Percentiles rank a stretch among this genome's conserved stretches.
These are phyloP conservation scores for Russula griseocarnosa DNA, from an alignment of 768 basidiomycete species.

Conservation along the genomic window DNA sequence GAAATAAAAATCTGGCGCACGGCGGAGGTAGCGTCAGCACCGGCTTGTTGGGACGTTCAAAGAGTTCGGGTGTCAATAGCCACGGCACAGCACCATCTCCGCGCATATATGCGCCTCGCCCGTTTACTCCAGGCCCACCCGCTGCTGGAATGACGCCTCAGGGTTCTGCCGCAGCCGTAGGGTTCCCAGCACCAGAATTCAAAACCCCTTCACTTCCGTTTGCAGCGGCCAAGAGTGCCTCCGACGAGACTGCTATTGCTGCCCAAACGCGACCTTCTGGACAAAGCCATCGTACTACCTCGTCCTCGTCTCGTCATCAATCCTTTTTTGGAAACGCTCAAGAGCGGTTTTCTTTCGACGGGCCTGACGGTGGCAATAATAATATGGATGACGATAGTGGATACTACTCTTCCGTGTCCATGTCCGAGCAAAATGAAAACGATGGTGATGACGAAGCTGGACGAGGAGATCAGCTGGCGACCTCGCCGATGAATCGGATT, in stretches of 20 bases:
- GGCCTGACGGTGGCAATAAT: neutral
- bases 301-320: neutral
- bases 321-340: constrained; percentile 6
- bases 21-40: neutral
- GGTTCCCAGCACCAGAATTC: constrained; percentile 9
- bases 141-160: neutral
- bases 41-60: neutral
- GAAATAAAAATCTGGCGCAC: neutral
- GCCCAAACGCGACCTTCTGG: neutral
- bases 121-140: constrained; percentile 10
- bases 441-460: constrained; percentile 4
- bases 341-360: constrained; percentile 10
- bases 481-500: neutral
- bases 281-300: neutral
- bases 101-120: constrained; percentile 26
- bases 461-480: neutral
- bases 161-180: neutral
- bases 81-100: neutral
- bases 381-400: constrained; percentile 23
- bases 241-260: neutral
- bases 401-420: constrained; percentile 17
- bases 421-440: constrained; percentile 10
- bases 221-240: neutral
- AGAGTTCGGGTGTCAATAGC: neutral
- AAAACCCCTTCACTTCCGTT: constrained; percentile 21